phyloP scores from a whole-genome alignment of 78 protist genomes.

The Capsaspora owczarzaki region DNA sequence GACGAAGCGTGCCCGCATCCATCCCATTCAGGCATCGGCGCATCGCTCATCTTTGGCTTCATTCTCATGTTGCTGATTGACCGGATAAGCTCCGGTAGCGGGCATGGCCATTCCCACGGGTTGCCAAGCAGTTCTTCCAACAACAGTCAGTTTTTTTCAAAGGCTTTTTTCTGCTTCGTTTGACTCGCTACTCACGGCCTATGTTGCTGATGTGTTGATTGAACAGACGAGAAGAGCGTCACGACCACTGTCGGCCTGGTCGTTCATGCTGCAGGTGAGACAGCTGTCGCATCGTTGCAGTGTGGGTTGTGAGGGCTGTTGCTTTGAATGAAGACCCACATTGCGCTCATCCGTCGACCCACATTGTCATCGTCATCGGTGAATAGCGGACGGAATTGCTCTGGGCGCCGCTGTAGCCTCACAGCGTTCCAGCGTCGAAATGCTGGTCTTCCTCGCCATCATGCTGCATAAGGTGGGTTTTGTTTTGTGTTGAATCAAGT shows the following conservation, averaged over 20 bases:
- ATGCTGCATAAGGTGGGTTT: conserved; percentile 7
- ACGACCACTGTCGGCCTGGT: not conserved
- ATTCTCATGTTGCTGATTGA: conserved; percentile 14
- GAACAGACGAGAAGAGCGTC: too few relatives aligned
- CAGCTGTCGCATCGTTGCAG: too few relatives aligned
- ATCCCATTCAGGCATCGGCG: too few relatives aligned
- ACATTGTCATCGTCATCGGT: not conserved
- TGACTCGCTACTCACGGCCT: too few relatives aligned
- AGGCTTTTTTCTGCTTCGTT: too few relatives aligned
- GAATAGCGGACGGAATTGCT: conserved; percentile 10
- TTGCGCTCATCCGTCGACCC: too few relatives aligned
- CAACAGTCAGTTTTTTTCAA: too few relatives aligned
- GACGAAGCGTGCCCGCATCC: too few relatives aligned
- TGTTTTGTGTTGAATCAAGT: too few relatives aligned
- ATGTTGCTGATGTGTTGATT: too few relatives aligned
- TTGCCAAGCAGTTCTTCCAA: too few relatives aligned
- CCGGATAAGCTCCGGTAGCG: not conserved
- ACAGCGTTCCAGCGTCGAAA: not conserved
- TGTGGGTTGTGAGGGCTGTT: too few relatives aligned
- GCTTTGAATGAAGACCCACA: not conserved
- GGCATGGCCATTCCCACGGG: conserved; percentile 19
- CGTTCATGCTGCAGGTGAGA: not conserved
- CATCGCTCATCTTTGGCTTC: not conserved
- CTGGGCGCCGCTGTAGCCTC: conserved; percentile 12
- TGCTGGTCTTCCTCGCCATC: conserved; percentile 16